Evolutionary conservation across 2,329 filamentous ascomycete species (phyloP).

Genomic region (Aspergillus calidoustus): DNA sequence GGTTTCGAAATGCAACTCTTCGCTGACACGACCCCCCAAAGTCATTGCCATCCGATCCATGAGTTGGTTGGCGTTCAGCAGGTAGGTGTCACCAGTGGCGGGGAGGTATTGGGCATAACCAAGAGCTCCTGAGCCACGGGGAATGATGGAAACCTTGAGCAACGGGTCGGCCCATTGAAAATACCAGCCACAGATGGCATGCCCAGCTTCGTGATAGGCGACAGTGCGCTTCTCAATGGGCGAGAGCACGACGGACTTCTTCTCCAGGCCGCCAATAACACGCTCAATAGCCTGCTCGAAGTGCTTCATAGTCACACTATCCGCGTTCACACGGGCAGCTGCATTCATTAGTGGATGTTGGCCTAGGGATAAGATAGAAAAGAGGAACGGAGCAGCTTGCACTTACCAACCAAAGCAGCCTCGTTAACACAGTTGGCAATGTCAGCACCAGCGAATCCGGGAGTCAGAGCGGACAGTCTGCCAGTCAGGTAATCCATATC

Average conservation of each 20-base stretch:
- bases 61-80: constrained; percentile 93
- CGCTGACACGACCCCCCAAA: constrained; percentile 89
- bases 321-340: constrained; percentile 84
- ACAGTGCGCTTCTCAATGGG: constrained; percentile 95
- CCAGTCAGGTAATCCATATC: constrained; percentile 87
- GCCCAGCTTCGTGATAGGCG: constrained; percentile 96
- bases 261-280: constrained; percentile 93
- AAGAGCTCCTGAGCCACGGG: constrained; percentile 87
- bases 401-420: constrained; percentile 89
- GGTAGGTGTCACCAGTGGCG: constrained; percentile 78
- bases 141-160: constrained; percentile 98
- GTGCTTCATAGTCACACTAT: constrained; percentile 82
- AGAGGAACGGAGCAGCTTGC: constrained; percentile 43
- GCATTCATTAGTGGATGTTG: constrained; percentile 42
- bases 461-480: constrained; percentile 87
- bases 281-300: constrained; percentile 98
- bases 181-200: constrained; percentile 98
- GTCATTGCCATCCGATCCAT: constrained; percentile 99
- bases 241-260: constrained; percentile 92
- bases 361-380: constrained; percentile 45
- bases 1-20: constrained; percentile 95
- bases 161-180: constrained; percentile 95
- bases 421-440: constrained; percentile 99
- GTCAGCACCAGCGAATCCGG: constrained; percentile 95
- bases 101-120: constrained; percentile 99